Evolutionary conservation across 345 rosid genomes (phyloP).

Genomic region (Combretum micranthum): DNA sequence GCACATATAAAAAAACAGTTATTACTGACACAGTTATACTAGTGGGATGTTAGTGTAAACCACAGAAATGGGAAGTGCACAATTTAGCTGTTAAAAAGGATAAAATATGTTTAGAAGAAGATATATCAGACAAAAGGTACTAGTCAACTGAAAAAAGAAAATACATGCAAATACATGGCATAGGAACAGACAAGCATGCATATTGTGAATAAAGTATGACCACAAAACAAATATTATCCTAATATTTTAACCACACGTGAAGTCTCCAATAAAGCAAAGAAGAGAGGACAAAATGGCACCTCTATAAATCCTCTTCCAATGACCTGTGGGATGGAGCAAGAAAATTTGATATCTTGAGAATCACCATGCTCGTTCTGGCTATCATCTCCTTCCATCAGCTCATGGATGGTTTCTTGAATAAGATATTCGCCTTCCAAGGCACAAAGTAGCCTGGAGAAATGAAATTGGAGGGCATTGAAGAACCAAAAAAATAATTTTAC

Average conservation of each 20-base stretch:
- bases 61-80: no score
- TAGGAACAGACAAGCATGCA: not conserved
- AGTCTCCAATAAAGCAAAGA: not conserved
- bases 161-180: not conserved
- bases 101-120: not conserved
- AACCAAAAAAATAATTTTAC: not conserved
- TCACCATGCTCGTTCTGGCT: slow-evolving; percentile 39
- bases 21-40: not conserved
- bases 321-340: slow-evolving; percentile 56
- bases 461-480: not conserved
- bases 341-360: slow-evolving; percentile 48
- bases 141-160: not conserved
- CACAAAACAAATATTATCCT: not conserved
- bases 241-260: no score
- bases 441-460: slow-evolving; percentile 66
- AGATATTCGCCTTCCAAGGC: slow-evolving; percentile 86
- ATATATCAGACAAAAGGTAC: not conserved
- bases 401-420: slow-evolving; percentile 50
- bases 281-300: slow-evolving; percentile 32
- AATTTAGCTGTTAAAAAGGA: no score
- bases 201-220: not conserved
- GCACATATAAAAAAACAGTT: not conserved
- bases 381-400: slow-evolving; percentile 35
- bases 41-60: no score
- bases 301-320: slow-evolving; percentile 93